These are phyloP conservation scores for Pythium coloratum DNA, from an alignment of 352 stramenopile genomes.

Conservation along the genomic window DNA sequence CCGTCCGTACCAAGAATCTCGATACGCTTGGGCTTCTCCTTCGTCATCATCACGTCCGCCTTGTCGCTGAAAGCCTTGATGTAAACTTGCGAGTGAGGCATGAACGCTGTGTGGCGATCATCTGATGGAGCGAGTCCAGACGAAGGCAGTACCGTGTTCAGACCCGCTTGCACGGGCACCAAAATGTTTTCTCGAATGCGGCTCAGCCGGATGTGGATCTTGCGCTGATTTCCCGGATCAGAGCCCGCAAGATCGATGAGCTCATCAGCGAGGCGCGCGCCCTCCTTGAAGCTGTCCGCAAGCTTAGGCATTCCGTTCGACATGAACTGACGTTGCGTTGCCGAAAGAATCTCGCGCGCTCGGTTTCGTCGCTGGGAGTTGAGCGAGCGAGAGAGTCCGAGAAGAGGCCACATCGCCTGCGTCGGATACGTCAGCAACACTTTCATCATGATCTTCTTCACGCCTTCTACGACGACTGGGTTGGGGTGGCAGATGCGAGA, in stretches of 20 bases:
- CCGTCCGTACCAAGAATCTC: constrained; percentile 83
- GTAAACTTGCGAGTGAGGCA: constrained; percentile 71
- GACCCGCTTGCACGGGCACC: constrained; percentile 72
- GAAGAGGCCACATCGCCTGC: constrained; percentile 97
- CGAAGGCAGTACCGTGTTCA: constrained; percentile 74
- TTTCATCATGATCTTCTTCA: constrained; percentile 93
- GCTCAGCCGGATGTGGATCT: constrained; percentile 76
- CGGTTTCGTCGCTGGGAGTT: constrained; percentile 68
- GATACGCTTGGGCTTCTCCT: constrained; percentile 99
- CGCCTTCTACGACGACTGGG: constrained; percentile 77
- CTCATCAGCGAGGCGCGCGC: constrained; percentile 90
- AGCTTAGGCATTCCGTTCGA: constrained; percentile 62
- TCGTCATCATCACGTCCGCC: constrained; percentile 97
- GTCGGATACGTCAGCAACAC: constrained; percentile 94
- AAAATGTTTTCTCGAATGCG: constrained; percentile 74
- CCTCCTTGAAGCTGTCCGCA: constrained; percentile 84
- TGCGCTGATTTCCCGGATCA: constrained; percentile 77
- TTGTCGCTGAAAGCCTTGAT: constrained; percentile 90
- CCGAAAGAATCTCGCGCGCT: constrained; percentile 64
- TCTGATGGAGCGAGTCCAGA: constrained; percentile 62
- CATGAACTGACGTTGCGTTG: constrained; percentile 66
- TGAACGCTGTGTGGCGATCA: constrained; percentile 54
- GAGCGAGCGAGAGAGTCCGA: constrained; percentile 93
- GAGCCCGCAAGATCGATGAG: constrained; percentile 93
- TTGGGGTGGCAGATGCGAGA: constrained; percentile 93